Evolutionary conservation across 345 rosid species (phyloP).

Genomic region (Rhodamnia rubescens): DNA sequence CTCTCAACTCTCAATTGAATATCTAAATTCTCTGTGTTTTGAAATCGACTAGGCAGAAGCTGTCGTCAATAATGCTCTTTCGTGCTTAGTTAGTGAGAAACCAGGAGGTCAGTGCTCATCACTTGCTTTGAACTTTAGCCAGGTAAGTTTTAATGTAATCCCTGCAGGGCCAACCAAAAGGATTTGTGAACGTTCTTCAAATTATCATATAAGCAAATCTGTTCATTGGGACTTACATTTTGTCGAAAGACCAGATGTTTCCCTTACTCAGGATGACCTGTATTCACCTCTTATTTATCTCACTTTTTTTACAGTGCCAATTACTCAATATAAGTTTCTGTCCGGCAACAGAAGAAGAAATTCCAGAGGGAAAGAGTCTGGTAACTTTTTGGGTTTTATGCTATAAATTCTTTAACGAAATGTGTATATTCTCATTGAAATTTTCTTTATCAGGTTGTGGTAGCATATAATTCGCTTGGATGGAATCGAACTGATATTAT

Average conservation of each 20-base stretch:
- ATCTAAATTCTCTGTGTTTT: neutral
- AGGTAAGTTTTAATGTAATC: constrained; percentile 21
- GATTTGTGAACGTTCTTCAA: neutral
- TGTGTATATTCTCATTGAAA: neutral
- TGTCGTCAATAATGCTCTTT: constrained; percentile 42
- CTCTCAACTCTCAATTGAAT: neutral
- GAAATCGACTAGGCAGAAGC: constrained; percentile 38
- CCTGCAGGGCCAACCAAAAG: neutral
- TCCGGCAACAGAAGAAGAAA: constrained; percentile 55
- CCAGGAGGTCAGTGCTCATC: constrained; percentile 29
- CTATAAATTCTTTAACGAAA: neutral
- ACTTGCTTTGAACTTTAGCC: constrained; percentile 28
- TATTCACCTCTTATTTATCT: neutral
- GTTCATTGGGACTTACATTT: neutral
- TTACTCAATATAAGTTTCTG: constrained; percentile 80
- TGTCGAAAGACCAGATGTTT: neutral
- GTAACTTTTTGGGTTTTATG: constrained; percentile 22
- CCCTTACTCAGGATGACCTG: neutral
- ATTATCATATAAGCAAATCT: neutral
- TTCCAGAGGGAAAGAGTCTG: constrained; percentile 48
- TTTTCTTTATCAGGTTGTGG: constrained; percentile 45
- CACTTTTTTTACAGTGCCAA: constrained; percentile 44
- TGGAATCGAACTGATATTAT: constrained; percentile 69
- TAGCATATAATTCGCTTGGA: constrained; percentile 72
- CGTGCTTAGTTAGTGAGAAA: constrained; percentile 37